phyloP scores from a whole-genome alignment of 129 eudicot genomes.

The Rutidosis leptorrhynchoides region DNA sequence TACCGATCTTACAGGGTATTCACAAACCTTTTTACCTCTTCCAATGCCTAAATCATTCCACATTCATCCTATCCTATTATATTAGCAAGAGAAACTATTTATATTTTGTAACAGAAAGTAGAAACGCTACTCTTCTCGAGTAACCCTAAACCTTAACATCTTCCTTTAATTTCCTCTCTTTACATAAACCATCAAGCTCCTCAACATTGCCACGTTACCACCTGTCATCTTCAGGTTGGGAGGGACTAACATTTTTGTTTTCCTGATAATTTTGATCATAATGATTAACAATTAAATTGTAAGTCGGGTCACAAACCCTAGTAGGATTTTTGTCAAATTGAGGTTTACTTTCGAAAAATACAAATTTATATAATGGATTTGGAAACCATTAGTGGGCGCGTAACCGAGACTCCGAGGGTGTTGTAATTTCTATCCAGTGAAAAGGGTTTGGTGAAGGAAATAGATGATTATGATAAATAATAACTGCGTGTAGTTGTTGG shows the following conservation, averaged over 20 bases:
- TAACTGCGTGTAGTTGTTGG: not conserved
- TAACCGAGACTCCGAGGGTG: not conserved
- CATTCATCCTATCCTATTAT: too few species aligned
- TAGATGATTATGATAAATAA: not conserved
- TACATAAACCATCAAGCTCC: constrained; percentile 41
- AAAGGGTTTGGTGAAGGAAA: not conserved
- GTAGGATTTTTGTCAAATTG: constrained; percentile 18
- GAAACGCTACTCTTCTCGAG: constrained; percentile 27
- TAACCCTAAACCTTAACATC: constrained; percentile 39
- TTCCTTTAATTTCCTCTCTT: constrained; percentile 45
- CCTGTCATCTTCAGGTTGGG: constrained; percentile 10
- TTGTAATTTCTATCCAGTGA: not conserved
- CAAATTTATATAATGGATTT: not conserved
- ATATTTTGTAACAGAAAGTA: too few species aligned
- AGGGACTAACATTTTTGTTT: constrained; percentile 5
- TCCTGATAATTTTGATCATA: constrained; percentile 14
- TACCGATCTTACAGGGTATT: constrained; percentile 25
- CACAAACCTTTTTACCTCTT: constrained; percentile 39
- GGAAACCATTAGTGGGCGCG: not conserved
- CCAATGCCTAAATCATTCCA: constrained; percentile 45
- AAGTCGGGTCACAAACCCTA: constrained; percentile 21
- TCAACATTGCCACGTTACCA: constrained; percentile 28
- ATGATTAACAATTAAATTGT: too few species aligned
- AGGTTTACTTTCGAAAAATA: not conserved
- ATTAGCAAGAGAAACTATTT: constrained; percentile 37